phyloP scores from a whole-genome alignment of 129 eudicot species.

The Flaveria robusta region DNA sequence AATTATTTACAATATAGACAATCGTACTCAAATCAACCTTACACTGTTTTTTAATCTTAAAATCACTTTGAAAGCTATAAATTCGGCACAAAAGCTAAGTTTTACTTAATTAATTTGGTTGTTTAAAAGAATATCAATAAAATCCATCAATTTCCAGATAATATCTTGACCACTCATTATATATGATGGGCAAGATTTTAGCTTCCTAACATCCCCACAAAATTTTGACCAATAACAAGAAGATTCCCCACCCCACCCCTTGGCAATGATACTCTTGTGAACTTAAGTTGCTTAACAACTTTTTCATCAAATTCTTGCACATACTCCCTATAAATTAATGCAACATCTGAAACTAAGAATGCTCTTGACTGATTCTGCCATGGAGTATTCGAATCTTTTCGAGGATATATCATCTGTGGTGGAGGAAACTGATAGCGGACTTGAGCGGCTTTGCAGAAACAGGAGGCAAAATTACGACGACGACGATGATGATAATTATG shows the following conservation, averaged over 20 bases:
- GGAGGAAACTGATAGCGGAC: conserved; percentile 32
- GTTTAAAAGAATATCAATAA: no score
- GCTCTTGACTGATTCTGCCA: conserved; percentile 16
- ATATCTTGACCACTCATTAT: not conserved
- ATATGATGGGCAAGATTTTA: conserved; percentile 40
- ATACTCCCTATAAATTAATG: conserved; percentile 27
- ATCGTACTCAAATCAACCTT: not conserved
- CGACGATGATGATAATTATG: conserved; percentile 30
- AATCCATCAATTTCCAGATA: no score
- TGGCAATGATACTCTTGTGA: conserved; percentile 57
- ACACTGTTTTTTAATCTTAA: not conserved
- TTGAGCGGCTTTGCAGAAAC: conserved; percentile 37
- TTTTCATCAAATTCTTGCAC: conserved; percentile 29
- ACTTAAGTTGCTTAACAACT: conserved; percentile 39
- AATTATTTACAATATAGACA: not conserved
- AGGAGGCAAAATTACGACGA: conserved; percentile 18
- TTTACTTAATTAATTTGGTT: no score
- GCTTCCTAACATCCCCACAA: conserved; percentile 46
- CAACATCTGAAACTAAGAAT: not conserved
- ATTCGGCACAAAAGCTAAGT: no score
- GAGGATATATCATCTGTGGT: conserved; percentile 27
- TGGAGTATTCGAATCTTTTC: conserved; percentile 39
- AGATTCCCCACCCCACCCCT: conserved; percentile 49
- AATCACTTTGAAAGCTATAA: no score
- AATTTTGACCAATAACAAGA: conserved; percentile 58